Evolutionary conservation across 2,329 filamentous ascomycete species (phyloP).

Genomic region (Lachnellula suecica): DNA sequence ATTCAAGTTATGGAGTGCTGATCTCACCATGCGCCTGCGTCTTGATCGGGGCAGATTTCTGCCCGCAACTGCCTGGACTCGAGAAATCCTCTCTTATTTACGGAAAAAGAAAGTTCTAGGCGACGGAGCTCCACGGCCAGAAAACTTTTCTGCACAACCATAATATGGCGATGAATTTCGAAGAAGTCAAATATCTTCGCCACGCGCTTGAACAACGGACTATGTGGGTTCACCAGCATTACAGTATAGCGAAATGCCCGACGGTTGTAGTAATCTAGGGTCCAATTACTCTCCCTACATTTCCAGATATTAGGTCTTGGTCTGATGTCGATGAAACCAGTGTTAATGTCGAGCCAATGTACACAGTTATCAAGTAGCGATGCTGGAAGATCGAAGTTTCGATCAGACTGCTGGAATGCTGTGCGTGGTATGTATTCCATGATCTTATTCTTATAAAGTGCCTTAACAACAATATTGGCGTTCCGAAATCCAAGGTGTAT

Average conservation of each 20-base stretch:
- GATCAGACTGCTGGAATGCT: slow-evolving; percentile 26
- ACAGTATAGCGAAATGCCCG: slow-evolving; percentile 27
- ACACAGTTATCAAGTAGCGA: slow-evolving; percentile 50
- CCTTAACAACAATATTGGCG: slow-evolving; percentile 42
- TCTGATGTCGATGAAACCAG: slow-evolving; percentile 51
- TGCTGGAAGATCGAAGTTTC: slow-evolving; percentile 48
- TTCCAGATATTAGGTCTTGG: slow-evolving; percentile 42
- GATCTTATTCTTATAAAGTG: slow-evolving; percentile 25
- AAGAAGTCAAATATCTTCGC: slow-evolving; percentile 48
- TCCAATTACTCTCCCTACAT: slow-evolving; percentile 38
- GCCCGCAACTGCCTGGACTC: slow-evolving; percentile 47
- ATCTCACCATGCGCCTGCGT: slow-evolving; percentile 59
- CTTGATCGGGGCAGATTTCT: slow-evolving; percentile 56
- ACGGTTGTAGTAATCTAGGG: slow-evolving; percentile 32
- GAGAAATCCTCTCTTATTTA: slow-evolving; percentile 44
- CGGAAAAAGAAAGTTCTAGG: slow-evolving; percentile 52
- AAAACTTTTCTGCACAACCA: slow-evolving; percentile 41
- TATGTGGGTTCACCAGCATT: slow-evolving; percentile 50
- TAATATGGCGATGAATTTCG: slow-evolving; percentile 43
- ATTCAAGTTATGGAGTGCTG: not conserved
- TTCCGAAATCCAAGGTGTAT: slow-evolving; percentile 55
- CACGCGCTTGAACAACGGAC: slow-evolving; percentile 39
- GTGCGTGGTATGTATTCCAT: slow-evolving; percentile 37
- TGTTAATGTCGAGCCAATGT: slow-evolving; percentile 55
- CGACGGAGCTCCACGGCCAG: slow-evolving; percentile 50